Evolutionary conservation across 768 basidiomycete species (phyloP).

Genomic region (Xerocomellus intermedius): DNA sequence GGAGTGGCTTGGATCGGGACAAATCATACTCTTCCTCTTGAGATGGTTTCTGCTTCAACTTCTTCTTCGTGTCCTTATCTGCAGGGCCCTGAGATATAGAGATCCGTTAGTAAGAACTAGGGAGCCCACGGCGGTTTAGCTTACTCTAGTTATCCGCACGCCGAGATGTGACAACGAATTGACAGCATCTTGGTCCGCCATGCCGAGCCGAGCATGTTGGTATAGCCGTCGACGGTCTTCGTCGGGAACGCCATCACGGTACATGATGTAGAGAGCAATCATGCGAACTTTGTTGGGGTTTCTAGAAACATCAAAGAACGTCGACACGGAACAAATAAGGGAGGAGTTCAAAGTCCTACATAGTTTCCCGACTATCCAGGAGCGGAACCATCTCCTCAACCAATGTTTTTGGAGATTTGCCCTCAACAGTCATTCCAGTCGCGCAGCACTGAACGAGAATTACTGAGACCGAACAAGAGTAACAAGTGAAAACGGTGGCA

Average conservation of each 20-base stretch:
- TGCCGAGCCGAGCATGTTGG: constrained; percentile 86
- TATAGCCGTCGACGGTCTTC: constrained; percentile 93
- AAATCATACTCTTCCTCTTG: constrained; percentile 96
- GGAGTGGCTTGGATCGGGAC: constrained; percentile 85
- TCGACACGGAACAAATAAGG: neutral
- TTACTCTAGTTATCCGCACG: constrained; percentile 77
- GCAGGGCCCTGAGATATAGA: constrained; percentile 51
- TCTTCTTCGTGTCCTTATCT: constrained; percentile 79
- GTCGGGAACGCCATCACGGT: constrained; percentile 96
- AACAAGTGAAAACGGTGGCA: constrained; percentile 16
- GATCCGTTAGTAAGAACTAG: neutral
- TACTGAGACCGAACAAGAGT: neutral
- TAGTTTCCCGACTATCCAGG: constrained; percentile 80
- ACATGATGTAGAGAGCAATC: constrained; percentile 91
- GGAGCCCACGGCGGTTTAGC: constrained; percentile 19
- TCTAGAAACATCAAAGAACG: constrained; percentile 39
- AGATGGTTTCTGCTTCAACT: constrained; percentile 70
- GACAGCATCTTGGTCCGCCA: constrained; percentile 91
- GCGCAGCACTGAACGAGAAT: constrained; percentile 73
- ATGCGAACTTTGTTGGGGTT: constrained; percentile 93
- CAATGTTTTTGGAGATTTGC: constrained; percentile 89
- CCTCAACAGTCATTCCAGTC: constrained; percentile 87
- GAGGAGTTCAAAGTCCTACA: constrained; percentile 47
- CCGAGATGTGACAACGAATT: constrained; percentile 85
- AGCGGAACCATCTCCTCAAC: constrained; percentile 99